Evolutionary conservation across 257 asterid genomes (phyloP).

Genomic region (Gynochthodes officinalis): DNA sequence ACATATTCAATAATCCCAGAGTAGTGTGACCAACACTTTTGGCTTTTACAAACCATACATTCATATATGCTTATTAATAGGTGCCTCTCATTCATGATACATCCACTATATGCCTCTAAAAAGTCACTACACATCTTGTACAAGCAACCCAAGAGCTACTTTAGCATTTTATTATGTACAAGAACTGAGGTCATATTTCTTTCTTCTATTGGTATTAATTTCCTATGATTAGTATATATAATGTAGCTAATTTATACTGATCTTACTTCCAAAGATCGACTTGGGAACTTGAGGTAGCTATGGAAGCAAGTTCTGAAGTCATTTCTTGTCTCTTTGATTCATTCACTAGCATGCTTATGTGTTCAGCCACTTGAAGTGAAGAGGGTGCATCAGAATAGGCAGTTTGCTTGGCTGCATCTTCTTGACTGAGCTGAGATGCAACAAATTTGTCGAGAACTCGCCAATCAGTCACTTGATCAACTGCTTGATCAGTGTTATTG

Average conservation of each 20-base stretch:
- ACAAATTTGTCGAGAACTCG: conserved; percentile 65
- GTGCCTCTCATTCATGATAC: conserved; percentile 2
- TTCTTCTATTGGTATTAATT: neutral
- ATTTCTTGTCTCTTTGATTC: conserved; percentile 31
- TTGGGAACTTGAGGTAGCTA: conserved; percentile 33
- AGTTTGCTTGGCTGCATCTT: conserved; percentile 21
- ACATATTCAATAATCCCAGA: conserved; percentile 21
- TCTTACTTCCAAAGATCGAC: conserved; percentile 47
- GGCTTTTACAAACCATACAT: conserved; percentile 14
- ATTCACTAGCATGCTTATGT: conserved; percentile 25
- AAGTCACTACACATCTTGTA: conserved; percentile 1
- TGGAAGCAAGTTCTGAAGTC: conserved; percentile 29
- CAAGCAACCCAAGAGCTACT: conserved; percentile 8
- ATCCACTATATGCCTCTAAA: conserved; percentile 3
- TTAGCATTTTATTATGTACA: conserved; percentile 37
- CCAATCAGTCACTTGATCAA: conserved; percentile 59
- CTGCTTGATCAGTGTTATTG: conserved; percentile 23
- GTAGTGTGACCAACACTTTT: conserved; percentile 9
- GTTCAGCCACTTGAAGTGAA: conserved; percentile 30
- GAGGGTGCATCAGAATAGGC: conserved; percentile 23
- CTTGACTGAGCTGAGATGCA: conserved; percentile 59
- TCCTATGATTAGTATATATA: conserved; percentile 15
- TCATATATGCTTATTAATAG: conserved; percentile 6
- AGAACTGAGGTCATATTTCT: conserved; percentile 14
- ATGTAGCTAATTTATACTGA: conserved; percentile 7